These are phyloP conservation scores for Beauveria brongniartii DNA, from an alignment of 2,329 filamentous ascomycete species.

Conservation along the genomic window DNA sequence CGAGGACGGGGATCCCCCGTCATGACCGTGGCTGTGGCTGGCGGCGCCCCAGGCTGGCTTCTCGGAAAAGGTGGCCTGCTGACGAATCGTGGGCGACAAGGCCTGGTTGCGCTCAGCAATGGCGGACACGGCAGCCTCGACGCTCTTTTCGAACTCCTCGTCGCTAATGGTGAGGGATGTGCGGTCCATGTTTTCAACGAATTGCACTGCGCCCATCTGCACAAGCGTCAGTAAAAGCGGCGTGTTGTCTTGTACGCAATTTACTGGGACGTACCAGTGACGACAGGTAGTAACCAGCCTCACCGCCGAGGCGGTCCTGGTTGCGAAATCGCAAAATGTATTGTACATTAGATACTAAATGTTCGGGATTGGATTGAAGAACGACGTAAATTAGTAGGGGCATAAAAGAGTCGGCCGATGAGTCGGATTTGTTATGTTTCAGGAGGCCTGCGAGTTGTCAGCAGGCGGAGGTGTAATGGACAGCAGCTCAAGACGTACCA, in stretches of 20 bases:
- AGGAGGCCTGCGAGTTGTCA: constrained; percentile 55
- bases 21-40: background rate
- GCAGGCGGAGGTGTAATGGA: background rate
- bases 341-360: constrained; percentile 94
- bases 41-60: constrained; percentile 32
- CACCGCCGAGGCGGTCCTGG: constrained; percentile 93
- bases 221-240: constrained; percentile 14
- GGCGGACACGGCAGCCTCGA: constrained; percentile 91
- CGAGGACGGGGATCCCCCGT: constrained; percentile 15
- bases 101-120: constrained; percentile 82
- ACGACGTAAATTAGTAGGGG: constrained; percentile 93
- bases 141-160: constrained; percentile 89
- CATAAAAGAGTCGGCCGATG: constrained; percentile 93
- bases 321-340: constrained; percentile 96
- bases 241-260: too few species aligned
- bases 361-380: constrained; percentile 86
- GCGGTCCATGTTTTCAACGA: constrained; percentile 92
- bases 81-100: constrained; percentile 35
- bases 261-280: constrained; percentile 56
- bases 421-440: constrained; percentile 86
- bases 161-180: constrained; percentile 90
- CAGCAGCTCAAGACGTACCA: constrained; percentile 42
- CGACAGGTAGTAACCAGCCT: constrained; percentile 95
- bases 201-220: constrained; percentile 86
- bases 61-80: constrained; percentile 36